phyloP scores from a whole-genome alignment of 2,329 filamentous ascomycete genomes.

The Xylaria polymorpha region DNA sequence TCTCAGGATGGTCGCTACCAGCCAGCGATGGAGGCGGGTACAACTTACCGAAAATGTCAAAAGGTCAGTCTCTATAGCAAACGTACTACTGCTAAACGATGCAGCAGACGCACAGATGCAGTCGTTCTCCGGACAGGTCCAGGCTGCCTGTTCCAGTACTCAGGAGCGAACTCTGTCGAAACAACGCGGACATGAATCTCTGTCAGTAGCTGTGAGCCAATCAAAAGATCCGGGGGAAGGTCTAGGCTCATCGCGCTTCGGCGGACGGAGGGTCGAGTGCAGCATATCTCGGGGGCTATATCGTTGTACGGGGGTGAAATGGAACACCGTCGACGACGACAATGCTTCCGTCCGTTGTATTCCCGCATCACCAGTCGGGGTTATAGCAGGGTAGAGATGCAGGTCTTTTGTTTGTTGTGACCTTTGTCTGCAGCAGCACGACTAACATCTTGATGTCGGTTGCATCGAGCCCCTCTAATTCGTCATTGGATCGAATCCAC shows the following conservation, averaged over 20 bases:
- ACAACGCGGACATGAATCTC: background rate
- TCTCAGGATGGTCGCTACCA: background rate
- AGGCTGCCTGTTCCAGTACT: background rate
- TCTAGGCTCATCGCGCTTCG: conserved; percentile 5
- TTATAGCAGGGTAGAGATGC: conserved; percentile 4
- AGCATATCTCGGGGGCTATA: background rate
- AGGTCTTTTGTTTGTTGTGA: conserved; percentile 2
- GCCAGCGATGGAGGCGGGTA: background rate
- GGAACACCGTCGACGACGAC: background rate
- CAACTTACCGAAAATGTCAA: background rate
- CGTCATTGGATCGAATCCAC: conserved; percentile 34
- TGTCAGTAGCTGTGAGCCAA: background rate
- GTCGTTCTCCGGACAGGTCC: background rate
- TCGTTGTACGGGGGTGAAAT: background rate
- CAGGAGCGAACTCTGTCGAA: background rate
- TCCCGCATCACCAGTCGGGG: background rate
- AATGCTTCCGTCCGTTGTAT: conserved; percentile 2
- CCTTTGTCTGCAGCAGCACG: background rate
- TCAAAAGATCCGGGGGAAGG: conserved; percentile 2
- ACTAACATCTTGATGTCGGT: conserved; percentile 24
- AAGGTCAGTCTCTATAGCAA: background rate
- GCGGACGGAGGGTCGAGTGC: background rate
- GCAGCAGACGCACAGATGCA: background rate
- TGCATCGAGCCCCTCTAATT: conserved; percentile 36
- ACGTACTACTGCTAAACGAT: background rate